Evolutionary conservation across 768 basidiomycete species (phyloP), one percentile per base, ranked within the genome.

Genomic region (Pleurotus tuber-regium): DNA sequence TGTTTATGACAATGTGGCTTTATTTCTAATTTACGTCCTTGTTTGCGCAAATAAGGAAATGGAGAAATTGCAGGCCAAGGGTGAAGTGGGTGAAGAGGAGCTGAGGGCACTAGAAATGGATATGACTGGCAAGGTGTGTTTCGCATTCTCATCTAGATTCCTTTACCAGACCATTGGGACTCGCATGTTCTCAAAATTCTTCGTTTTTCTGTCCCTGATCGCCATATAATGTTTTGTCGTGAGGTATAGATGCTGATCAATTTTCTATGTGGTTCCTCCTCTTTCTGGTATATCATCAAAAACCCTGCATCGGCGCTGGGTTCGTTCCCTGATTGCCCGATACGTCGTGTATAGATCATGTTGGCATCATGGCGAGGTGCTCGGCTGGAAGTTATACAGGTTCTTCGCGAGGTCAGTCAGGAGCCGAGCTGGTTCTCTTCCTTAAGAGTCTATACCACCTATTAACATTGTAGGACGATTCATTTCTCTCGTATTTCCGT

Each of bases 331-430:
- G 35, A n/a, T 38, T n/a, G 21, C 35, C 19, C 10, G 10, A 18
- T 16, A 5, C 7, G n/a, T 19, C 35, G 35, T 38, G 40, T 30
- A 9, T 54, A 90, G 86, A 93, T 97, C 63, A 80, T 98, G 71
- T 83, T 98, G 24, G 96, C 95, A 4, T 96, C 96, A 21, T 99
- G 97, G 97, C 85, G 94, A 52, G 97, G 96, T 11, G 96, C 95
- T 2, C 84, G 95, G 47, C 83, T 98, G 63, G 97, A 99, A 70
- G 93, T 98, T 35, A 80, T 89, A 18, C 89, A 92, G 60, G 92
- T 98, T 11, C 75, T 96, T 42, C 80, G 92, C 44, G 86, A 91
- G 75, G 67, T 73, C 52, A 14, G 62, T 41, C 33, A 18, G 19
- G 26, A 23, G 26, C n/a, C 33, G 26, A 50, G 14, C 44, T 11